Evolutionary conservation across 2,329 filamentous ascomycete genomes (phyloP).

Genomic region (Aspergillus phoenicis): DNA sequence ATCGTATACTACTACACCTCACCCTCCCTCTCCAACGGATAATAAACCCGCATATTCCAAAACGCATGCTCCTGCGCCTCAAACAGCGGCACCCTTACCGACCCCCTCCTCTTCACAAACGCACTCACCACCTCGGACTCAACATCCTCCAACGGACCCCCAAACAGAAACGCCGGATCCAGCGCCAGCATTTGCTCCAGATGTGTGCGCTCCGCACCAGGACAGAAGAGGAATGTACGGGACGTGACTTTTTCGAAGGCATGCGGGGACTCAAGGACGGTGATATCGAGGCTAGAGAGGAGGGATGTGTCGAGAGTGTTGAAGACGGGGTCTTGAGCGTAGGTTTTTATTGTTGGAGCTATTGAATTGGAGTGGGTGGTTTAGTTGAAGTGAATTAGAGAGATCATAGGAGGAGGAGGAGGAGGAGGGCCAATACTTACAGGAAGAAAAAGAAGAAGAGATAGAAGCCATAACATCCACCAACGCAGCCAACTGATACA

Average conservation of each 20-base stretch:
- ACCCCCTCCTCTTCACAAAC: constrained; percentile 26
- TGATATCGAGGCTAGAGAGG: constrained; percentile 38
- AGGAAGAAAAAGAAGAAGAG: neutral
- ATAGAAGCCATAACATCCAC: constrained; percentile 27
- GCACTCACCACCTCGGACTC: constrained; percentile 26
- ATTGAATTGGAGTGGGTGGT: neutral
- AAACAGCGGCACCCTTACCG: constrained; percentile 34
- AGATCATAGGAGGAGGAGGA: neutral
- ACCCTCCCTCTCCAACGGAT: constrained; percentile 11
- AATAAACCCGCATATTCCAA: constrained; percentile 41
- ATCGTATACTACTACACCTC: neutral
- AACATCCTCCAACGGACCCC: constrained; percentile 48
- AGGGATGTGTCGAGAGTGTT: constrained; percentile 44
- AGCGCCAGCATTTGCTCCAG: constrained; percentile 54
- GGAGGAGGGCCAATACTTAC: neutral
- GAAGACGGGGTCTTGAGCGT: constrained; percentile 60
- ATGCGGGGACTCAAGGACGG: constrained; percentile 50
- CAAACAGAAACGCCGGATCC: constrained; percentile 60
- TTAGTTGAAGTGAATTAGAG: neutral
- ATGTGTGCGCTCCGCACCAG: constrained; percentile 59
- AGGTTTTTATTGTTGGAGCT: constrained; percentile 38
- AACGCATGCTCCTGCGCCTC: constrained; percentile 39
- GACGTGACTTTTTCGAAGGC: constrained; percentile 56
- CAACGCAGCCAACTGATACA: constrained; percentile 46
- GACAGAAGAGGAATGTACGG: constrained; percentile 60